These are phyloP conservation scores for Fusarium virguliforme DNA, from an alignment of 2,329 filamentous ascomycete genomes.

Conservation along the genomic window DNA sequence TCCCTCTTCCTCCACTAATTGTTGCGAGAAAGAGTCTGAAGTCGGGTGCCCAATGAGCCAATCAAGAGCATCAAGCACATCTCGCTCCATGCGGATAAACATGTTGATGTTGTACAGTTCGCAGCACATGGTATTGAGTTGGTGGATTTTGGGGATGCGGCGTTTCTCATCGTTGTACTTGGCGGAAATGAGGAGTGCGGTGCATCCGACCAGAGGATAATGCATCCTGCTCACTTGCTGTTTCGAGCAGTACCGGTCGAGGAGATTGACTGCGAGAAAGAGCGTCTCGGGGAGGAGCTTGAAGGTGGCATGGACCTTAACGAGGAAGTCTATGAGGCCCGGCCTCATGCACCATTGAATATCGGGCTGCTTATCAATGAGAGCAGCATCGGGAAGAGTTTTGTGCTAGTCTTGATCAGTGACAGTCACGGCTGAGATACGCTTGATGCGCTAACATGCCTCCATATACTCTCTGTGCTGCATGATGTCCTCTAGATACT, in stretches of 20 bases:
- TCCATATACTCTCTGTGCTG: background rate
- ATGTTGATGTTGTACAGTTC: background rate
- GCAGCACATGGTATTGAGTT: background rate
- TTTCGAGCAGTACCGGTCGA: too few species aligned
- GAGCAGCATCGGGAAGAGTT: background rate
- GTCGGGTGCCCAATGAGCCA: background rate
- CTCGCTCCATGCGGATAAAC: background rate
- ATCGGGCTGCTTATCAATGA: background rate
- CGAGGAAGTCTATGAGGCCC: too few species aligned
- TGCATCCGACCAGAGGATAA: too few species aligned
- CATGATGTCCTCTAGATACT: background rate
- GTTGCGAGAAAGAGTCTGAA: background rate
- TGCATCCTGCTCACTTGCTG: too few species aligned
- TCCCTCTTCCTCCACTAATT: background rate
- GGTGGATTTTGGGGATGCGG: too few species aligned
- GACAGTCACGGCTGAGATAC: background rate
- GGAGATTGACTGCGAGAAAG: too few species aligned
- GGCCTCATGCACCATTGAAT: too few species aligned
- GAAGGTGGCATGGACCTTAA: too few species aligned
- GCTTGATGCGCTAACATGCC: background rate
- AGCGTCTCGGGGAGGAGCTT: too few species aligned
- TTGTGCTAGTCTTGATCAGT: background rate
- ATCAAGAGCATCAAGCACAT: background rate
- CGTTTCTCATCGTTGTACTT: too few species aligned
- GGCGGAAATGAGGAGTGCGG: too few species aligned